Percentiles rank a stretch among this genome's conserved stretches.
phyloP scores from a whole-genome alignment of 2,329 filamentous ascomycete genomes.

The Sporothrix brunneoviolacea region DNA sequence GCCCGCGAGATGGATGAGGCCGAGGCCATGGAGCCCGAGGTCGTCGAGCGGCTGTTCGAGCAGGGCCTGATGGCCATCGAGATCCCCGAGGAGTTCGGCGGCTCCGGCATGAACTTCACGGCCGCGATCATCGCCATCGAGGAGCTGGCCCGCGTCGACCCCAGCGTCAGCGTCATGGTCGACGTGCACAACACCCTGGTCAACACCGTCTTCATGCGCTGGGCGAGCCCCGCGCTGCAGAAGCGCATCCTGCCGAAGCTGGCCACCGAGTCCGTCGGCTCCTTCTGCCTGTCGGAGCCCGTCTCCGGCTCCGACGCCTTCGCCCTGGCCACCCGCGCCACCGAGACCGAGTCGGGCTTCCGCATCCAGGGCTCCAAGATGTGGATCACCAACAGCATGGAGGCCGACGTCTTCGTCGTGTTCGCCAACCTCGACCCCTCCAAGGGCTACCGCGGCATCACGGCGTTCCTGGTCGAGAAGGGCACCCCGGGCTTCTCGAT shows the following conservation, averaged over 20 bases:
- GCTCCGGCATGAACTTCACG: conserved; percentile 98
- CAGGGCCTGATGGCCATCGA: conserved; percentile 96
- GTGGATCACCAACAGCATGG: conserved; percentile 99
- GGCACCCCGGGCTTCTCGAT: conserved; percentile 82
- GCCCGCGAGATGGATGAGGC: conserved; percentile 97
- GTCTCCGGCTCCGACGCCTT: conserved; percentile 94
- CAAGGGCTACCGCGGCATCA: conserved; percentile 95
- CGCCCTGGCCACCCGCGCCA: conserved; percentile 84
- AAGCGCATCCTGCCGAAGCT: conserved; percentile 84
- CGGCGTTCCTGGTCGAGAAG: conserved; percentile 92
- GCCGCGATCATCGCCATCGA: conserved; percentile 93
- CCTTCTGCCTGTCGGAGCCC: conserved; percentile 89
- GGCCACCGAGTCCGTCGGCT: conserved; percentile 82
- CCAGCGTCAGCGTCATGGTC: conserved; percentile 87
- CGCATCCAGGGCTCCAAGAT: conserved; percentile 90
- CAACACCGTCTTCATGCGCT: conserved; percentile 87
- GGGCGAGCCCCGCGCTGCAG: conserved; percentile 68
- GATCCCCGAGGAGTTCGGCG: conserved; percentile 94
- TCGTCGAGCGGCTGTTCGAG: conserved; percentile 93
- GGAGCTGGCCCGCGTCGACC: conserved; percentile 88
- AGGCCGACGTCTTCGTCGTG: conserved; percentile 92
- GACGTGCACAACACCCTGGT: conserved; percentile 98
- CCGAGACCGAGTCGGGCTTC: conserved; percentile 76
- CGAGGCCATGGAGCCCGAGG: conserved; percentile 79
- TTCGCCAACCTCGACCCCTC: conserved; percentile 91